Conservation (phyloP, 2,329 filamentous ascomycete genomes). For the Grosmannia huntii region DNA sequence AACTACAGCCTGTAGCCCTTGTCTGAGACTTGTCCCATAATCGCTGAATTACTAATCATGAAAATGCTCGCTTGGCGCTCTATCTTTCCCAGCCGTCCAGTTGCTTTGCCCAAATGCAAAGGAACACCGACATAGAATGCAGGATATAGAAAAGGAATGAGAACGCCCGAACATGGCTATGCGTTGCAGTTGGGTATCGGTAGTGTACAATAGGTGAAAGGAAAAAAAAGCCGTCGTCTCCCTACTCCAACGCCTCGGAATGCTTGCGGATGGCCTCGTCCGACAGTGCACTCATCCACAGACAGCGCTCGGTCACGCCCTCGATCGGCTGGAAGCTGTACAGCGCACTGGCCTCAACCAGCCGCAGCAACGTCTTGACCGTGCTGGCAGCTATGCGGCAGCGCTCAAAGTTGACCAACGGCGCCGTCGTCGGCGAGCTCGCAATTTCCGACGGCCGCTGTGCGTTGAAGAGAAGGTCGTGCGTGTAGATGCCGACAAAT, state of each 20-base stretch:
- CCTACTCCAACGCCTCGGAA: constrained; percentile 36
- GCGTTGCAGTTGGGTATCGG: not conserved
- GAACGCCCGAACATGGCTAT: too few relatives aligned
- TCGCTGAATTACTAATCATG: too few relatives aligned
- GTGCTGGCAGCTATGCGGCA: constrained; percentile 64
- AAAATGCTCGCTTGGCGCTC: not conserved
- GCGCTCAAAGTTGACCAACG: constrained; percentile 72
- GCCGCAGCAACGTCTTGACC: constrained; percentile 64
- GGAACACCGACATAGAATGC: not conserved
- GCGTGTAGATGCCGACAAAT: constrained; percentile 73
- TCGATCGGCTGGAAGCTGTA: constrained; percentile 66
- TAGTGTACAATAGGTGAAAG: too few relatives aligned
- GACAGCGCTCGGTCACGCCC: constrained; percentile 63
- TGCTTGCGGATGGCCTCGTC: constrained; percentile 59
- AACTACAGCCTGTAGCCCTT: constrained; percentile 39
- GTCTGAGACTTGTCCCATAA: too few relatives aligned
- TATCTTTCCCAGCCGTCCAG: not conserved
- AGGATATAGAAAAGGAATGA: too few relatives aligned
- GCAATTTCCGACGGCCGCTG: constrained; percentile 66
- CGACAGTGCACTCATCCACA: constrained; percentile 70
- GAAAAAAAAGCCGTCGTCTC: not conserved
- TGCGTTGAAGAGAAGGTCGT: constrained; percentile 70
- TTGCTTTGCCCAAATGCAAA: not conserved
- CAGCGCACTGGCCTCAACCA: constrained; percentile 66
- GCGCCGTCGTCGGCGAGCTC: constrained; percentile 50